Evolutionary conservation across 2,329 filamentous ascomycete genomes (phyloP), one percentile per base, ranked within the genome.

Genomic region (Cytospora paraplurivora): DNA sequence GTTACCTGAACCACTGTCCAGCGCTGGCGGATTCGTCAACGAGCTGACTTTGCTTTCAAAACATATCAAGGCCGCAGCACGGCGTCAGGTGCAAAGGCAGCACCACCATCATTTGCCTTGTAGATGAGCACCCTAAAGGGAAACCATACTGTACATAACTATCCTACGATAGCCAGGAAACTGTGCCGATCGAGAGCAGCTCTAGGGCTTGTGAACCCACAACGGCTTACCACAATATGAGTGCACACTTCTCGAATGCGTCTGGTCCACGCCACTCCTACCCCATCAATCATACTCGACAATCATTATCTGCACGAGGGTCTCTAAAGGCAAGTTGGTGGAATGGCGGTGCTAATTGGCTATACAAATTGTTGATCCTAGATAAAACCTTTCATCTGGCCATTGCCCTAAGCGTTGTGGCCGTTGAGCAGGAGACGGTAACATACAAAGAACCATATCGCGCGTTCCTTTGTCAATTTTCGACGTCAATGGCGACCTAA

Each of bases 111-210:
- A 54, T n/a, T 49, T 47, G 61, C 58, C 53, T 54, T 66, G 56
- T 66, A 66, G 64, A 66, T 66, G 64, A 60, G 7, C 51, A 44
- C 49, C 47, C 51, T 37, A 19, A 60, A 55, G 56, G 60, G 53
- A 19, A 63, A 41, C 44, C 49, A 57, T 53, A 47, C 52, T 60
- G 52, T 66, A 62, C 44, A 66, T 61, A 63, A 41, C 49, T 54
- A 54, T 33, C 33, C 34, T 35, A 53, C 38, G 59, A 53, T 38
- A 17, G 32, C 19, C n/a, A 19, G 59, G 32, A 35, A 21, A 15
- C 32, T 27, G 41, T 51, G 52, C 35, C 41, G 35, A 50, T 37
- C 37, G 19, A 61, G 59, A 37, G 33, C 44, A 55, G 55, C 27
- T 55, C 33, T 55, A 27, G 37, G 49, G 51, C 17, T 49, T 38